These are phyloP conservation scores for Aspergillus sp. DNA, from an alignment of 2,329 filamentous ascomycete species.

Conservation along the genomic window DNA sequence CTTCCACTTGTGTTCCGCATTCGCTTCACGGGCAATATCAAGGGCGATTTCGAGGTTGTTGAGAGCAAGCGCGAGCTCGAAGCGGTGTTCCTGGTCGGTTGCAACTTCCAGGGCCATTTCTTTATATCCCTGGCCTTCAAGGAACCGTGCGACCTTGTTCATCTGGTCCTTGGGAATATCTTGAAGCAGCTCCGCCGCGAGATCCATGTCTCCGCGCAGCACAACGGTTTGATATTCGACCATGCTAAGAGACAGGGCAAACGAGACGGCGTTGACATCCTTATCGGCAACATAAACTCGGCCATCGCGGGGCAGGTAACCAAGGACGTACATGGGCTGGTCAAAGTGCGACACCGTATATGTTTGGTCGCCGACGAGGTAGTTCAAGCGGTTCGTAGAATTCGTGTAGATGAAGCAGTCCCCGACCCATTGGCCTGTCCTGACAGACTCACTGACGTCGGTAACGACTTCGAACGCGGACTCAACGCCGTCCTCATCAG, in stretches of 20 bases:
- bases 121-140: conserved; percentile 96
- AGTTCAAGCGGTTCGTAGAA: conserved; percentile 93
- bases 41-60: conserved; percentile 83
- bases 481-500: conserved; percentile 91
- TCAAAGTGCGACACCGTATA: conserved; percentile 98
- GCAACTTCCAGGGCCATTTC: conserved; percentile 92
- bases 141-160: conserved; percentile 96
- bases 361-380: conserved; percentile 94
- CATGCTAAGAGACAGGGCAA: conserved; percentile 84
- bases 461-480: conserved; percentile 94
- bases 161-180: conserved; percentile 89
- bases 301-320: conserved; percentile 94
- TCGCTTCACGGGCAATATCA: conserved; percentile 76
- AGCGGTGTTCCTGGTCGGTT: conserved; percentile 93
- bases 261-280: conserved; percentile 88
- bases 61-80: conserved; percentile 82
- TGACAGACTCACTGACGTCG: conserved; percentile 89
- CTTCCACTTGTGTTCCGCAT: conserved; percentile 98
- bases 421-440: conserved; percentile 95
- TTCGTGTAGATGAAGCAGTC: conserved; percentile 99
- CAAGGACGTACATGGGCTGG: conserved; percentile 88
- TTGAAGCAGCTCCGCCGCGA: conserved; percentile 78
- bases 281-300: conserved; percentile 94
- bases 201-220: conserved; percentile 88
- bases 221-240: conserved; percentile 97